Conservation (phyloP, 2,329 filamentous ascomycete genomes). For the Fusarium keratoplasticum region DNA sequence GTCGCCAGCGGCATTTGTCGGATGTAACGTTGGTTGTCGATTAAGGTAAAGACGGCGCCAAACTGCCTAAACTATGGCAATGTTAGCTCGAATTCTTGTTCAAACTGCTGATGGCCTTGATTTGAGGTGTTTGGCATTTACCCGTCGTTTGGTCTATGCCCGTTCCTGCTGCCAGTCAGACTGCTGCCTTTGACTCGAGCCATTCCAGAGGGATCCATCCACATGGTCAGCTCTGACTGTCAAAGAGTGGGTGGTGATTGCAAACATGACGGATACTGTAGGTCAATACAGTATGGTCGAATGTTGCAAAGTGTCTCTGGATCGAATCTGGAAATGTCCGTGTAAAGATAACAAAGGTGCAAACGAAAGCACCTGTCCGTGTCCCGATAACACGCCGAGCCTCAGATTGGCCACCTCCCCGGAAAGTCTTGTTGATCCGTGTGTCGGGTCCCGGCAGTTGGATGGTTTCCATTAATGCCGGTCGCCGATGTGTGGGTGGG, state of each 20-base stretch:
- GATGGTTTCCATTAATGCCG: slow-evolving; percentile 4
- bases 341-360: not conserved
- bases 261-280: not conserved
- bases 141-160: not conserved
- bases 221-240: not conserved
- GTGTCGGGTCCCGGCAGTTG: slow-evolving; percentile 16
- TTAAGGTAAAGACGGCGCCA: not conserved
- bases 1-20: not conserved
- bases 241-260: not conserved
- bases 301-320: not conserved
- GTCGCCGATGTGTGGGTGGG: slow-evolving; percentile 13
- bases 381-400: not conserved
- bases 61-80: not conserved
- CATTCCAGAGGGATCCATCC: not conserved
- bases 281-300: not conserved
- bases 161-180: not conserved
- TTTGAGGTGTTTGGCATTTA: not conserved
- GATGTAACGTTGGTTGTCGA: not conserved
- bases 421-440: slow-evolving; percentile 19
- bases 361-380: not conserved
- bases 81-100: not conserved
- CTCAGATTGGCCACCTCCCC: not conserved
- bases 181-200: not conserved
- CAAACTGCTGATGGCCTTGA: not conserved
- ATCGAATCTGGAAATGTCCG: not conserved